A percentile compares a stretch with the other conserved stretches of the same genome.
Conservation (phyloP, 148 eudicot species). For the Selenicereus undatus region DNA sequence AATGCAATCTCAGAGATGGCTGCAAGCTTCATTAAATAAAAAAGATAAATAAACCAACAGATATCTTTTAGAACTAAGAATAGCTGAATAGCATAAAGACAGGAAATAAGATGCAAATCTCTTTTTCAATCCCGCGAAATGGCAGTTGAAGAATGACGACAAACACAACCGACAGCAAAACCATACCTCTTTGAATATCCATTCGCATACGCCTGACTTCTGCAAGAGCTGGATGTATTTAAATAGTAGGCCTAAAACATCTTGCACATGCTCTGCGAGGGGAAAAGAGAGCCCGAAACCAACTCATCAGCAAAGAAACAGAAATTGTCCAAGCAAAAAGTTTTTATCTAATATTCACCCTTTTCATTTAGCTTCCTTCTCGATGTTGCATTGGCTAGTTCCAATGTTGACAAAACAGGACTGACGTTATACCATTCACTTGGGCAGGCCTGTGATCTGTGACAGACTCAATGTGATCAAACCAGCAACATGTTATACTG, state of each 20-base stretch:
- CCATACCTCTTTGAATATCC: constrained; percentile 91
- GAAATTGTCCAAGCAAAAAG: no score
- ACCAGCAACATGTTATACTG: no score
- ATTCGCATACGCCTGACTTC: constrained; percentile 78
- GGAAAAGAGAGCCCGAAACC: neutral
- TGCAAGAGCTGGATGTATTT: constrained; percentile 76
- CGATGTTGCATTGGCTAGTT: no score
- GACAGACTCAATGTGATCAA: no score
- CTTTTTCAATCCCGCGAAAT: neutral
- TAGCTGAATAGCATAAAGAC: neutral
- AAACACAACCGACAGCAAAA: neutral
- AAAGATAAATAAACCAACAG: constrained; percentile 9
- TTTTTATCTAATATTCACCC: no score
- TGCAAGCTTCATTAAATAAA: constrained; percentile 54
- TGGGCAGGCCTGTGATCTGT: no score
- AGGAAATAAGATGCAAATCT: neutral
- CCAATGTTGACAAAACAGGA: no score
- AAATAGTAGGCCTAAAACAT: constrained; percentile 75
- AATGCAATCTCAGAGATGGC: constrained; percentile 83
- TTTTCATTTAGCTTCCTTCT: no score
- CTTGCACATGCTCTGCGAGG: constrained; percentile 71
- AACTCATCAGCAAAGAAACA: no score
- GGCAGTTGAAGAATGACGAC: neutral
- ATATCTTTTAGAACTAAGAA: neutral
- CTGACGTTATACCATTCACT: no score